Evolutionary conservation across 768 basidiomycete genomes (phyloP).

Genomic region (Piloderma croceum): DNA sequence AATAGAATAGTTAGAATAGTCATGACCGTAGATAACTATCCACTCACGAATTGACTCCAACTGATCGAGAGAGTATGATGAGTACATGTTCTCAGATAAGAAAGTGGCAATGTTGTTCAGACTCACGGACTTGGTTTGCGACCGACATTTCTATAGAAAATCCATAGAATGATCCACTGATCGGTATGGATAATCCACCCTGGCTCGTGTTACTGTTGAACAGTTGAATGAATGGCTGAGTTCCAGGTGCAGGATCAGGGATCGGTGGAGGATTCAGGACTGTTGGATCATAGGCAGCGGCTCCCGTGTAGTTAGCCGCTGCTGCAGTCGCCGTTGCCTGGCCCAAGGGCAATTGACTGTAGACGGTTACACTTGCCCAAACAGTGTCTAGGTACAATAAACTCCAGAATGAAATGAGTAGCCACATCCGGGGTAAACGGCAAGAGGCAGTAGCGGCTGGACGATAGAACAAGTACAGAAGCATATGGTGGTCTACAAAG

Average conservation of each 20-base stretch:
- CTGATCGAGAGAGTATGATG: too few relatives aligned
- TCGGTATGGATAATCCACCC: too few relatives aligned
- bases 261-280: constrained; percentile 25
- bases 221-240: constrained; percentile 19
- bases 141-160: constrained; percentile 42
- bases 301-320: constrained; percentile 23
- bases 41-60: too few relatives aligned
- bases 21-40: too few relatives aligned
- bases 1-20: too few relatives aligned
- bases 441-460: too few relatives aligned
- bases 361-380: constrained; percentile 23
- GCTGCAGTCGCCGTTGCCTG: constrained; percentile 18
- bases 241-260: constrained; percentile 16
- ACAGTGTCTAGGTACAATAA: constrained; percentile 5
- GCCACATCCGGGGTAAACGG: too few relatives aligned
- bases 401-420: constrained; percentile 4
- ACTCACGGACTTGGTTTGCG: constrained; percentile 33
- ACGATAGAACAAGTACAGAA: too few relatives aligned
- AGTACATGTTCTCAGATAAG: too few relatives aligned
- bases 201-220: constrained; percentile 11
- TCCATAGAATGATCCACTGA: constrained; percentile 41
- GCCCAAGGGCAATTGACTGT: constrained; percentile 22
- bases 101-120: too few relatives aligned
- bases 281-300: constrained; percentile 30
- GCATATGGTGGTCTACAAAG: too few relatives aligned